Evolutionary conservation across 108 stramenopile species (phyloP), one percentile per base, ranked within the genome.

Genomic region (Fragilaria crotonensis): DNA sequence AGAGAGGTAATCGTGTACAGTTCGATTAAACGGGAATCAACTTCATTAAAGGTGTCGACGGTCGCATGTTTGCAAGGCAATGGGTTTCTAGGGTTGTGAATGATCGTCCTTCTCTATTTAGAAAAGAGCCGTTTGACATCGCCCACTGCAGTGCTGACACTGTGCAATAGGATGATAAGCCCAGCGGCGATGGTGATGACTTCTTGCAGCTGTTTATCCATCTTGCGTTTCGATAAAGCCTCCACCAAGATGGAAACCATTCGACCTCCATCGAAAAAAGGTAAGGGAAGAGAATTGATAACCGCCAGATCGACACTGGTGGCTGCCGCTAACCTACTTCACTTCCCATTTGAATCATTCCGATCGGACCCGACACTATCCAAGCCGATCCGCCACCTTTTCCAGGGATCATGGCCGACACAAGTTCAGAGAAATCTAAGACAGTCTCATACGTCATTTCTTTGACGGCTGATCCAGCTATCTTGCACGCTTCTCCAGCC

Each of bases 261-360:
- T 62, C 89, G 87, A 5, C 92, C 92, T n/a, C 92, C 92, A 67
- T 94, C 92, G 49, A 94, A 66, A 0, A 84, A 85, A 0, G 92
- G 92, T n/a, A 94, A 20, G 0, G 92, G 92, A 21, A 94, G 26
- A 0, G 85, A 77, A 54, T 94, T 94, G 48, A 94, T 71, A 23
- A 94, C 92, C 18, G 84, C 92, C 30, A 94, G 59, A 66, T 94
- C 90, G 50, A 89, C 59, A 20, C 78, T 80, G 22, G 90, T 72
- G 2, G 82, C 82, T 0, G 92, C 88, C 4, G 85, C 80, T 61
- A 94, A 94, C 17, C 83, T 0, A 87, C 83, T n/a, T 87, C 83
- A 0, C 71, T 64, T 11, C 91, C 91, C 23, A 74, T 59, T 36
- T 70, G 70, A 31, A 93, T 75, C 9, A 93, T 65, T 2, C 91